phyloP scores from a whole-genome alignment of 1,284 basidiomycete genomes.

The Gomphus sp. region DNA sequence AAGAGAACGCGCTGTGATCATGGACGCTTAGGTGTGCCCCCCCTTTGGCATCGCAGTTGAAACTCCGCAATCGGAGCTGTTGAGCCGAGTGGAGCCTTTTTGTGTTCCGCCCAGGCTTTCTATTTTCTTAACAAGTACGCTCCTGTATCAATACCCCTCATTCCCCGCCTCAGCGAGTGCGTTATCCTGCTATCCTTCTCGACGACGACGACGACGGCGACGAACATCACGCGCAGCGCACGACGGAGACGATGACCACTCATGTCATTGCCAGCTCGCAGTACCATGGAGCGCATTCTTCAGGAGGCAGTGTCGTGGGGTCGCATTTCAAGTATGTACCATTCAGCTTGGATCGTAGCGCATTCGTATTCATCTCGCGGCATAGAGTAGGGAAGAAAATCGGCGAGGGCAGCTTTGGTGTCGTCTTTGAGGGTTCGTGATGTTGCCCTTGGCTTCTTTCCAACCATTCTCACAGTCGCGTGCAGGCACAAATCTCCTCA shows the following conservation, averaged over 20 bases:
- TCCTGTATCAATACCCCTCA: too few relatives aligned
- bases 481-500: slow-evolving; percentile 79
- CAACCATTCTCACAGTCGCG: not conserved
- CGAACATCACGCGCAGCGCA: not conserved
- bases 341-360: too few relatives aligned
- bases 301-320: slow-evolving; percentile 66
- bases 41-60: not conserved
- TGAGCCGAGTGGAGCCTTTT: not conserved
- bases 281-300: too few relatives aligned
- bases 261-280: slow-evolving; percentile 58
- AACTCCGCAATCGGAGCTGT: not conserved
- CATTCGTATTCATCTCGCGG: too few relatives aligned
- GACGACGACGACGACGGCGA: not conserved
- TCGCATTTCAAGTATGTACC: slow-evolving; percentile 39
- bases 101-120: not conserved
- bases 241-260: slow-evolving; percentile 43
- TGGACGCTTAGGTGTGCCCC: not conserved
- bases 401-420: too few relatives aligned
- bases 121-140: too few relatives aligned
- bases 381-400: slow-evolving; percentile 76
- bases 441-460: too few relatives aligned
- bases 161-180: not conserved
- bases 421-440: slow-evolving; percentile 65
- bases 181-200: not conserved
- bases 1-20: too few relatives aligned